Evolutionary conservation across 495 filamentous ascomycete species (phyloP), one percentile per base, ranked within the genome.

Genomic region (Penicillium cinerascens): DNA sequence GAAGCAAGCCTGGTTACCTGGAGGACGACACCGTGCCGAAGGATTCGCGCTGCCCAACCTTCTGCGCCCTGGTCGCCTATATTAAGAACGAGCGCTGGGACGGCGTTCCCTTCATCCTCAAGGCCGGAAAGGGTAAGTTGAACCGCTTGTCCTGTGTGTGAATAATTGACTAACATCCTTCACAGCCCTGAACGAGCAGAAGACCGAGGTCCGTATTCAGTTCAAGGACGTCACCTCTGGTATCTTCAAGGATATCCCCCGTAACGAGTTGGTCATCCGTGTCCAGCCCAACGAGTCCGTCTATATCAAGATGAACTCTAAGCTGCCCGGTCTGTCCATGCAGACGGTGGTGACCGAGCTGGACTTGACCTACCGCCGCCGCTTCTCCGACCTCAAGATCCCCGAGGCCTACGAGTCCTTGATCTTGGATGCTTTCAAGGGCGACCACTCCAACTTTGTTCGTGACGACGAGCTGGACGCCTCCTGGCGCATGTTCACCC

Each of bases 241-340:
- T 51, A 99, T 99, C 77, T 99, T 99, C 79, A 97, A 97, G 82
- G 92, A 99, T 62, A 99, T 97, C 58, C 95, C 95, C 44, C 88
- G 95, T 44, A 99, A 99, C 78, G 95, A 99, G 77, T 87, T 99
- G 50, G 95, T 99, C 61, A 96, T 99, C 76, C 91, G 95, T 54
- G 95, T 99, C 53, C 95, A 99, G 75, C 95, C 95, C 58, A 99
- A 99, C 75, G 95, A 99, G 78, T 92, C 87, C 62, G 91, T 99
- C 56, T 99, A 99, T 79, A 96, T 97, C 74, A 99, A 99, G 85
- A 99, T 97, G 95, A 99, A 99, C 85, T 97, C 92, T 9, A 99
- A 99, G 79, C 78, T 97, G 44, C 95, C 95, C 20, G 95, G 95
- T 63, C 78, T 99, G 64, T 97, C 90, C 75, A 99, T 97, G 93